These are phyloP conservation scores for Penicillium longicatenatum DNA, from an alignment of 495 filamentous ascomycete species.

Conservation along the genomic window DNA sequence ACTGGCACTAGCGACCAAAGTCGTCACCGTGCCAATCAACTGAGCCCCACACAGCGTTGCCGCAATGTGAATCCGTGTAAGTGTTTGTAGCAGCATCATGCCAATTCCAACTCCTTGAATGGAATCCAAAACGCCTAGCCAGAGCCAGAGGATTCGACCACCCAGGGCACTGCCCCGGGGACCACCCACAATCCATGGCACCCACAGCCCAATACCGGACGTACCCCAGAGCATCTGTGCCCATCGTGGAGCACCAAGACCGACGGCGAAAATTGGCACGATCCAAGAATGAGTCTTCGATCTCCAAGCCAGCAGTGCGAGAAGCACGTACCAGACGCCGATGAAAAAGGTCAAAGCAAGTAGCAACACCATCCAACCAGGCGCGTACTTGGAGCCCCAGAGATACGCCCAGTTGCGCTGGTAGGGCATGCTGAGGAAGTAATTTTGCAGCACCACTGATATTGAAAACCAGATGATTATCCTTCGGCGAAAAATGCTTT, in stretches of 20 bases:
- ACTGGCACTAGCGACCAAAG: constrained; percentile 48
- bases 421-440: constrained; percentile 51
- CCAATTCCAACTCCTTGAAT: constrained; percentile 54
- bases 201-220: constrained; percentile 46
- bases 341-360: constrained; percentile 49
- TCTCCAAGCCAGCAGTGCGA: constrained; percentile 42
- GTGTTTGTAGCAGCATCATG: constrained; percentile 51
- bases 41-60: constrained; percentile 51
- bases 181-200: constrained; percentile 47
- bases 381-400: constrained; percentile 49
- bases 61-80: constrained; percentile 50
- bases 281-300: constrained; percentile 52
- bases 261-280: constrained; percentile 51
- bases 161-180: constrained; percentile 42
- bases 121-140: constrained; percentile 51
- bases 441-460: constrained; percentile 51
- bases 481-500: constrained; percentile 45
- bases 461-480: constrained; percentile 51
- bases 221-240: constrained; percentile 54
- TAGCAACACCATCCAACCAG: constrained; percentile 44
- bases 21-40: constrained; percentile 51
- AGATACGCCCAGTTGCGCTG: constrained; percentile 53
- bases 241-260: constrained; percentile 50
- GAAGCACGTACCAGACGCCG: constrained; percentile 41
- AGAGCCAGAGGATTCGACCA: constrained; percentile 51